Evolutionary conservation across 306 rosid genomes (phyloP), one percentile per base, ranked within the genome.

Genomic region (Astragalus membranaceus): DNA sequence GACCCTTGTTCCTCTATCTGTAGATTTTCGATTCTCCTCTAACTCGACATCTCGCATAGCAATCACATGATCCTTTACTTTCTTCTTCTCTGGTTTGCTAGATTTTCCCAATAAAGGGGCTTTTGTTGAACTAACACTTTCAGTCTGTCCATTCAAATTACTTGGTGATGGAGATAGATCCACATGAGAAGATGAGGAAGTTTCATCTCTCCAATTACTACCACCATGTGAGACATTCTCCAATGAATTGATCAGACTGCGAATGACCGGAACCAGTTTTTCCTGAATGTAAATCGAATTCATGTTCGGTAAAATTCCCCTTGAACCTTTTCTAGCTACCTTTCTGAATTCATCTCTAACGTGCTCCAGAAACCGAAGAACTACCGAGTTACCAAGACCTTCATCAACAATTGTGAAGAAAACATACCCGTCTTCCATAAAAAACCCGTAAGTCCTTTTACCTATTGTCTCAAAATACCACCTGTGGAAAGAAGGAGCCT

Each of bases 381-480:
- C 82, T n/a, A 83, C 84, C 0, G 73, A 55, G 75, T 70, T 87
- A 41, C 88, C 88, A 26, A 89, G 62, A 76, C 81, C 84, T 73
- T 86, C 84, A 72, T 79, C 89, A 32, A 85, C 92, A 81, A 92
- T 82, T 9, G 87, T 54, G 51, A 87, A 89, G 84, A 85, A 89
- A 76, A 78, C 75, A 79, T 84, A 74, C 46, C 88, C 94, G 29
- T 89, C 94, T 80, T 89, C 92, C 81, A 92, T 82, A 16, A 87
- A 54, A 81, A 92, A 89, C 9, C 88, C 96, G 9, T 73, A 92
- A 67, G 90, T 86, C 78, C 77, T 89, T 74, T 84, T 85, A 41
- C 77, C 79, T 20, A 77, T n/a, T 4, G 94, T 89, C 83, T 89
- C 94, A 65, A 92, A 85, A 82, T 92, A 92, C 96, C 91, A 89